Conservation (phyloP, 2,329 filamentous ascomycete genomes). For the Volutella citrinella region DNA sequence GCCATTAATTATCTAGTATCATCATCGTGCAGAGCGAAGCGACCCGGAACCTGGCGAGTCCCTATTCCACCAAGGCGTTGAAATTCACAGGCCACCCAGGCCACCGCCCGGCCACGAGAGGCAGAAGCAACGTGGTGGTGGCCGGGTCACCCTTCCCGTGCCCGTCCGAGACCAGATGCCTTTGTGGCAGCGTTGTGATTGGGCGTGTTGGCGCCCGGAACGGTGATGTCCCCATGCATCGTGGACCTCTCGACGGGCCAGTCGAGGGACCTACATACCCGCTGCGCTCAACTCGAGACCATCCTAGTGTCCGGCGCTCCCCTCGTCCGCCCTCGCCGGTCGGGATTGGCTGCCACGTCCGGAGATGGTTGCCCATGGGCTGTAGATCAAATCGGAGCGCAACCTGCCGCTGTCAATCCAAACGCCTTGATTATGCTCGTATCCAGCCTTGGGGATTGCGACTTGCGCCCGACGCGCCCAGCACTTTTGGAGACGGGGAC, state of each 20-base stretch:
- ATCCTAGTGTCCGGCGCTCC: constrained; percentile 4
- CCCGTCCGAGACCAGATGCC: constrained; percentile 14
- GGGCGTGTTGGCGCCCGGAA: constrained; percentile 33
- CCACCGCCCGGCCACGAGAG: no score
- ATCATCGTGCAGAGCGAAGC: no score
- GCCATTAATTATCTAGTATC: no score
- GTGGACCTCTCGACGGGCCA: constrained; percentile 21
- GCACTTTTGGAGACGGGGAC: no score
- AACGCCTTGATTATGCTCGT: no score
- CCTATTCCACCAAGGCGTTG: no score
- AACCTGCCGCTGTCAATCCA: no score
- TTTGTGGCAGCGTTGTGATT: constrained; percentile 25
- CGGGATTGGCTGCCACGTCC: constrained; percentile 9
- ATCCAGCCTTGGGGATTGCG: no score
- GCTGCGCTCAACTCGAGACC: constrained; percentile 16
- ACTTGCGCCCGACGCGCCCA: no score
- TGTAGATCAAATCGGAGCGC: no score
- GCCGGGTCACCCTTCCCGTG: constrained; percentile 17
- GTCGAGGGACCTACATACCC: constrained; percentile 28
- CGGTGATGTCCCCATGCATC: constrained; percentile 24
- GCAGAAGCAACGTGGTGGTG: no score
- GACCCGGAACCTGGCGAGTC: constrained; percentile 9
- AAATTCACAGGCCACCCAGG: no score
- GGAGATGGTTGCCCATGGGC: background rate
- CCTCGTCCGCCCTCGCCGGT: constrained; percentile 3